These are phyloP conservation scores for Phanerochaete carnosa DNA, from an alignment of 768 basidiomycete genomes.

Conservation along the genomic window DNA sequence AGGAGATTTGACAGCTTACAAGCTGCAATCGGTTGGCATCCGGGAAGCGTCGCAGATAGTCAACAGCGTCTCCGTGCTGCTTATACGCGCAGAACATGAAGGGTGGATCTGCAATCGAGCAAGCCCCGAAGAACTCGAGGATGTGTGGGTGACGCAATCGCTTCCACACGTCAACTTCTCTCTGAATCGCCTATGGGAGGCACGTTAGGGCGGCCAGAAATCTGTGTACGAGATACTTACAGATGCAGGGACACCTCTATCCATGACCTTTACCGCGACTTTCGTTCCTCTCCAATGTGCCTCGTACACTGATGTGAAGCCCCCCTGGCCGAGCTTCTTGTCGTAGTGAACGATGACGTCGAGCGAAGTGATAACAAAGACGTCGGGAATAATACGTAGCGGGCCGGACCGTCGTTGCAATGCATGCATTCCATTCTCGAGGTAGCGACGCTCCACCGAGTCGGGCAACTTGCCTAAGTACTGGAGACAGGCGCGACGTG, in stretches of 20 bases:
- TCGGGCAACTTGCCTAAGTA: not conserved
- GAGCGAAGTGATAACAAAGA: conserved; percentile 3
- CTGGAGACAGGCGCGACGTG: not conserved
- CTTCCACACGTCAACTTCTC: conserved; percentile 11
- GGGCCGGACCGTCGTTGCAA: conserved; percentile 2
- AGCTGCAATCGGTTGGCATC: conserved; percentile 8
- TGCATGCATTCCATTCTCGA: conserved; percentile 1
- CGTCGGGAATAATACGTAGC: not conserved
- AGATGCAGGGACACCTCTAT: not conserved
- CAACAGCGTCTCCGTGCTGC: conserved; percentile 8
- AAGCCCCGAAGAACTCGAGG: conserved; percentile 9
- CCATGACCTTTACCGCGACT: conserved; percentile 11
- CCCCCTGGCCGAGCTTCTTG: conserved; percentile 7
- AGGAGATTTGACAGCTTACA: conserved; percentile 1
- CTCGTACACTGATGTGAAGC: conserved; percentile 7
- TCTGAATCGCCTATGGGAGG: not conserved
- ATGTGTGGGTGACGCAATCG: conserved; percentile 10
- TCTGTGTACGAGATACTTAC: not conserved
- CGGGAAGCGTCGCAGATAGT: conserved; percentile 9
- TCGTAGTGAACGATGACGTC: conserved; percentile 9
- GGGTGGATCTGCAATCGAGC: conserved; percentile 1
- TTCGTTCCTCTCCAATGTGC: conserved; percentile 2
- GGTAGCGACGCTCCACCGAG: not conserved
- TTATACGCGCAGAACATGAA: conserved; percentile 16
- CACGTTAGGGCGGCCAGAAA: not conserved